Base-by-base conservation (phyloP, 108 stramenopile genomes). In the Nannochloropsis salina region DNA sequence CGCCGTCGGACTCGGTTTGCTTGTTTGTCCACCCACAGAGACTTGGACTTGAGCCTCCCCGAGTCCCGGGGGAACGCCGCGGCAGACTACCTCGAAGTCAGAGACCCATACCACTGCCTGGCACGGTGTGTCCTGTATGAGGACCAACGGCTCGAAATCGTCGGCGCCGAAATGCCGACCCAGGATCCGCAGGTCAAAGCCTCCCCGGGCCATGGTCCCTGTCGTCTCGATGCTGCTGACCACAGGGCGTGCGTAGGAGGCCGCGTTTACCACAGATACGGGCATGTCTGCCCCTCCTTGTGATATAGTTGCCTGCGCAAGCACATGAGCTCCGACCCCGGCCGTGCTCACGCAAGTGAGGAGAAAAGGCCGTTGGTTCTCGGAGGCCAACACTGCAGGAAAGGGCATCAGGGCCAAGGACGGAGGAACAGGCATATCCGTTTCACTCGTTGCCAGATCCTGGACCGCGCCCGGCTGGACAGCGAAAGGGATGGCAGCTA, bases 91-190 rank as follows among this genome's bases (percentile, higher is more conserved):
- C 61, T 74, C 61, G n/a, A 2, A n/a, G 61, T 74, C 61, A n/a
- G 61, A 74, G 2, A 74, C 61, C 61, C 61, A 74, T 74, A n/a
- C 61, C 15, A n/a, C 61, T n/a, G 61, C 61, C 6, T n/a, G 15
- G 8, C 61, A 74, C 10, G 47, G 47, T 6, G 61, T 74, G 2
- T 74, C 61, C 61, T 74, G 61, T 8, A 74, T n/a, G 15, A 74
- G 61, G 61, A 74, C 61, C 61, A 74, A 74, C 20, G 61, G 61
- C n/a, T 74, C 20, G 61, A 74, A 74, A n/a, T 74, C 61, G 20
- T n/a, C 61, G 20, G 61, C 4, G 61, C 61, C 61, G n/a, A 74
- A 74, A 74, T 74, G 8, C 61, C 61, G 61, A n/a, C 61, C 61
- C 61, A 74, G 3, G 20, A 74, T n/a, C 61, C 61, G 61, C 61